These are phyloP conservation scores for Hanseniaspora singularis DNA, from an alignment of 805 yeast genomes.

Conservation along the genomic window DNA sequence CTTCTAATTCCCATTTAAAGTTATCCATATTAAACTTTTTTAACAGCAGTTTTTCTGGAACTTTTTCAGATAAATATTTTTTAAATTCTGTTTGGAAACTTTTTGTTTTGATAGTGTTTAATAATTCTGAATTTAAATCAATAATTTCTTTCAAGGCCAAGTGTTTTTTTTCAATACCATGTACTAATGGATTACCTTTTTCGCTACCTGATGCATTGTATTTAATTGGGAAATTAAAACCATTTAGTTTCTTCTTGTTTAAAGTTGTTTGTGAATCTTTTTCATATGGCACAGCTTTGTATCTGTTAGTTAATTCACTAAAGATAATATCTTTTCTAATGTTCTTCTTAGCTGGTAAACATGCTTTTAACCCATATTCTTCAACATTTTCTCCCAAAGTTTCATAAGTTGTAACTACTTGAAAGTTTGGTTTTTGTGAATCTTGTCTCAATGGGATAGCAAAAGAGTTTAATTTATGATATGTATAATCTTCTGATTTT, in stretches of 20 bases:
- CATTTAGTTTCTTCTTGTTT: slow-evolving; percentile 56
- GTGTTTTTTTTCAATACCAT: slow-evolving; percentile 1
- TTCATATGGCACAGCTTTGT: slow-evolving; percentile 39
- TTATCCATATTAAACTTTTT: slow-evolving; percentile 26
- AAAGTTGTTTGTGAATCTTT: slow-evolving; percentile 52
- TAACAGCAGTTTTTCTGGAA: slow-evolving; percentile 34
- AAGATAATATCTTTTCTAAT: slow-evolving; percentile 48
- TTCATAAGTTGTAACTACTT: slow-evolving; percentile 57
- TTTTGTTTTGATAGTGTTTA: neutral
- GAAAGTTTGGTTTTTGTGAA: slow-evolving; percentile 48
- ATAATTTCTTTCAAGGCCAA: slow-evolving; percentile 2
- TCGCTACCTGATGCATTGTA: slow-evolving; percentile 18
- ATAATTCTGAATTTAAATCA: slow-evolving; percentile 1
- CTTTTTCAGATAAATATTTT: slow-evolving; percentile 40
- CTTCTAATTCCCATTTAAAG: slow-evolving; percentile 31
- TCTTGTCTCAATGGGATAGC: slow-evolving; percentile 18
- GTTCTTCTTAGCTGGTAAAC: slow-evolving; percentile 47
- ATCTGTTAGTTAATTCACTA: slow-evolving; percentile 55
- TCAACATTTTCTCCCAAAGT: slow-evolving; percentile 46
- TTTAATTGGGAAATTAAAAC: slow-evolving; percentile 40
- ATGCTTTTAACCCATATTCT: slow-evolving; percentile 65
- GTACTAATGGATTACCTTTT: slow-evolving; percentile 30
- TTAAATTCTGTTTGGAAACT: slow-evolving; percentile 42
- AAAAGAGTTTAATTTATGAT: slow-evolving; percentile 10
- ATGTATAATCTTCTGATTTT: neutral